A percentile compares a stretch with the other conserved stretches of the same genome.
Evolutionary conservation across 257 asterid genomes (phyloP).

Genomic region (Lavandula angustifolia): DNA sequence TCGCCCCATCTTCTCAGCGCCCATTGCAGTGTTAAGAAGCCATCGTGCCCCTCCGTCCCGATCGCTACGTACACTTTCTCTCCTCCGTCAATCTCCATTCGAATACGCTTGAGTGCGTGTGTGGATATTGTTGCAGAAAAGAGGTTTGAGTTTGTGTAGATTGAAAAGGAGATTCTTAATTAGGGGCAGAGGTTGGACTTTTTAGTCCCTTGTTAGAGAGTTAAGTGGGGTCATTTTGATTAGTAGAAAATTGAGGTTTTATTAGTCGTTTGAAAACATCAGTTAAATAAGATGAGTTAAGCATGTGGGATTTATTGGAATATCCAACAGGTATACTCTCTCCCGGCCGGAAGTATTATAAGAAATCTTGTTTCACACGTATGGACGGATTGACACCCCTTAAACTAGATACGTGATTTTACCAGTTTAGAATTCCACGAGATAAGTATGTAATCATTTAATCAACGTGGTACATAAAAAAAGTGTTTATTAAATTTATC

Average conservation of each 20-base stretch:
- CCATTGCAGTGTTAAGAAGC: constrained; percentile 65
- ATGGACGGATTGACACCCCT: too few relatives aligned
- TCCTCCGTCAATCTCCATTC: constrained; percentile 31
- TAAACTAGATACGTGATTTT: too few relatives aligned
- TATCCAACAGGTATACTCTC: too few relatives aligned
- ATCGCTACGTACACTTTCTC: constrained; percentile 71
- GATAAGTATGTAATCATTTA: too few relatives aligned
- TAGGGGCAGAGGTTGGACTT: constrained; percentile 25
- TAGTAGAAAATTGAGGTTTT: neutral
- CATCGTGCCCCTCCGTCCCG: constrained; percentile 56
- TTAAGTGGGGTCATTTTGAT: constrained; percentile 16
- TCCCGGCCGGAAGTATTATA: too few relatives aligned
- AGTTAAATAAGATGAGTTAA: constrained; percentile 5
- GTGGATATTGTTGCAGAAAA: neutral
- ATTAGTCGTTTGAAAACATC: neutral
- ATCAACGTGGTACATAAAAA: too few relatives aligned
- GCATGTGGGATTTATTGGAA: too few relatives aligned
- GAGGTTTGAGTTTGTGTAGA: constrained; percentile 29
- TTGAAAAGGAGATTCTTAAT: constrained; percentile 9
- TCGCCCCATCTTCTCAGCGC: constrained; percentile 51
- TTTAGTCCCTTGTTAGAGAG: constrained; percentile 29
- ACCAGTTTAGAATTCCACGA: too few relatives aligned
- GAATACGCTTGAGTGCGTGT: neutral
- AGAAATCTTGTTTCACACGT: too few relatives aligned
- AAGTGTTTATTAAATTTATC: too few relatives aligned